Evolutionary conservation across 2,329 filamentous ascomycete genomes (phyloP), one percentile per base, ranked within the genome.

Genomic region (Penicillium sp.): DNA sequence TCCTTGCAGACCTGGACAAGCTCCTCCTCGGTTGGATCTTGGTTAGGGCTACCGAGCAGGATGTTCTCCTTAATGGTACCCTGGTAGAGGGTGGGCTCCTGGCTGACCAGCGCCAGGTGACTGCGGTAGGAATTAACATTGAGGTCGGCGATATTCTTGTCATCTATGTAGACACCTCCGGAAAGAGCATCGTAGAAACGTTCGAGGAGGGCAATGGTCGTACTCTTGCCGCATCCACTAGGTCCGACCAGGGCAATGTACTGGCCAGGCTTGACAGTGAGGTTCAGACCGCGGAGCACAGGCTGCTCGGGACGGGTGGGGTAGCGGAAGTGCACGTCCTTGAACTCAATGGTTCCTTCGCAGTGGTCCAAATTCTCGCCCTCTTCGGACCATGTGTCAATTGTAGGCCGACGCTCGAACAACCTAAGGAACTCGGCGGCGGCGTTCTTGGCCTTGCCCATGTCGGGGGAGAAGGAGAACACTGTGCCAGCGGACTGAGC

Each of bases 1-100:
- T 96, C 90, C 55, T 87, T 87, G 78, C 91, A 96, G 1, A 90
- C 92, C 66, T 86, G 83, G 52, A 89, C 81, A 49, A 97, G 80
- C 1, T 82, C 82, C 54, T 87, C 85, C 55, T 97, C 91, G 0
- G 84, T 74, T 1, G 94, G 82, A 29, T 86, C 79, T 6, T 87
- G 83, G 13, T 80, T 77, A 8, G 88, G 78, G 38, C 85, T 85
- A 42, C 91, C 91, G 2, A 97, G 82, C 6, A 96, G 75, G 59
- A 97, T 91, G 70, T 97, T 97, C 34, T 97, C 92, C 61, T 82
- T 84, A 66, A 99, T 90, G 0, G 88, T 92, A 41, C 93, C 94
- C 72, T 96, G 91, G 75, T 97, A 99, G 0, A 99, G 77, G 0
- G 93, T 96, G 0, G 94, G 93, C 71, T 97, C 94, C 70, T 97